Base-by-base conservation (phyloP, 768 basidiomycete species). In the Daedaleopsis sinensis region DNA sequence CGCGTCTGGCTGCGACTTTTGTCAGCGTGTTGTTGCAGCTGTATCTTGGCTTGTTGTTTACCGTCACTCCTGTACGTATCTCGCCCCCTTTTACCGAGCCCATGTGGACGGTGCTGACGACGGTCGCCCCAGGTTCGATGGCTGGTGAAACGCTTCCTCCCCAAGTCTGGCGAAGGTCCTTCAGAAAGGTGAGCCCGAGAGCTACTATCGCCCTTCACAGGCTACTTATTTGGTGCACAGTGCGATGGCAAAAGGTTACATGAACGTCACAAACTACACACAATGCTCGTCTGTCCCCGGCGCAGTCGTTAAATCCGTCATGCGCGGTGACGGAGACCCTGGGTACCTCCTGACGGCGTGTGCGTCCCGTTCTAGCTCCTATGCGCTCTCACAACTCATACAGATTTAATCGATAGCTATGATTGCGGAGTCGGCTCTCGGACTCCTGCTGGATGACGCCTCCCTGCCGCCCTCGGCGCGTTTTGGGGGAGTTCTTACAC, bases 401-500 rank as follows among this genome's bases (percentile, higher is more conserved):
- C 24, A 18, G n/a, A 57, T 64, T 38, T 57, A 36, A 10, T 48
- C 19, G 37, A 39, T 62, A 90, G 91, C 85, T 46, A 84, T 95
- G 81, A 80, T 93, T n/a, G 77, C 84, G 0, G 93, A 96, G 76
- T 84, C 83, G 16, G 96, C 92, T 0, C 80, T 98, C 15, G 82
- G 83, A 18, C 76, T 96, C 52, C 77, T 88, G 18, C 76, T 91
- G 2, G 80, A 85, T 32, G 76, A 82, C 18, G 78, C 76, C 16
- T 70, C 76, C 5, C 82, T 94, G 1, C 84, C 93, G 0, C 65
- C 78, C 1, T 71, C 88, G 8, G 87, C 83, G 4, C 78, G 76
- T 52, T 73, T 78, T 49, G 95, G 94, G 13, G 95, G 96, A 1
- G 74, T 95, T 2, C 77, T 97, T 52, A 98, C 96, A 1, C 89